These are phyloP conservation scores for Calonectria leucothoes DNA, from an alignment of 2,329 filamentous ascomycete species.

Conservation along the genomic window DNA sequence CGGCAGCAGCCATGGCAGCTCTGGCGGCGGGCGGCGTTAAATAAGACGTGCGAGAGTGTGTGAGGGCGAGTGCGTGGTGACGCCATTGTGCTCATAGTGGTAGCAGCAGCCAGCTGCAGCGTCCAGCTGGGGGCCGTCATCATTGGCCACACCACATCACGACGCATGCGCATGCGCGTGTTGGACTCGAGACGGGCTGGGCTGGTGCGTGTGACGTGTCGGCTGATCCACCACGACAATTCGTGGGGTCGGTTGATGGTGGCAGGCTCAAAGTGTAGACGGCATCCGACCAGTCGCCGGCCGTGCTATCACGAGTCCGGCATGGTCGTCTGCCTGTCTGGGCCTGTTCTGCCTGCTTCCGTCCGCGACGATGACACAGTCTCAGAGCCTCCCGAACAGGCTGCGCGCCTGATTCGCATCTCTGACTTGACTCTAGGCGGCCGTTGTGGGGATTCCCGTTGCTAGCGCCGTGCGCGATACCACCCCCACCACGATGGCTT, in stretches of 20 bases:
- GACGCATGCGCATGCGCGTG: conserved; percentile 21
- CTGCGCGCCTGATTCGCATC: not conserved
- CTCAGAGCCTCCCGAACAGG: not conserved
- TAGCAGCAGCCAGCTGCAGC: conserved; percentile 17
- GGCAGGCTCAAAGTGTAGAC: not conserved
- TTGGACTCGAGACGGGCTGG: conserved; percentile 14
- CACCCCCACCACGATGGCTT: not conserved
- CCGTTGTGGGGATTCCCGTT: conserved; percentile 2
- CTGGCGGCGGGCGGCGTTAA: not conserved
- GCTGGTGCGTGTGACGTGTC: conserved; percentile 39
- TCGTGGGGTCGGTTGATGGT: conserved; percentile 3
- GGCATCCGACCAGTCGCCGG: not conserved
- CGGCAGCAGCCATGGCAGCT: not conserved
- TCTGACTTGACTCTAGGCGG: not conserved
- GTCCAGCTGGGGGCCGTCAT: conserved; percentile 26
- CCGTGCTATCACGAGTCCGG: not conserved
- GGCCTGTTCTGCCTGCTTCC: not conserved
- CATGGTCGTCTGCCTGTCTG: not conserved
- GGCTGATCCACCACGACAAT: conserved; percentile 35
- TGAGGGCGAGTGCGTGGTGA: conserved; percentile 24
- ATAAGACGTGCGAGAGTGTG: not conserved
- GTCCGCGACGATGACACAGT: not conserved
- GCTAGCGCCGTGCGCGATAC: not conserved
- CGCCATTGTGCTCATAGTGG: conserved; percentile 30
- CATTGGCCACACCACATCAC: conserved; percentile 27